Percentiles rank a stretch among this genome's conserved stretches.
Evolutionary conservation across 2,329 filamentous ascomycete genomes (phyloP).

Genomic region (Sordariomycetes sp.): DNA sequence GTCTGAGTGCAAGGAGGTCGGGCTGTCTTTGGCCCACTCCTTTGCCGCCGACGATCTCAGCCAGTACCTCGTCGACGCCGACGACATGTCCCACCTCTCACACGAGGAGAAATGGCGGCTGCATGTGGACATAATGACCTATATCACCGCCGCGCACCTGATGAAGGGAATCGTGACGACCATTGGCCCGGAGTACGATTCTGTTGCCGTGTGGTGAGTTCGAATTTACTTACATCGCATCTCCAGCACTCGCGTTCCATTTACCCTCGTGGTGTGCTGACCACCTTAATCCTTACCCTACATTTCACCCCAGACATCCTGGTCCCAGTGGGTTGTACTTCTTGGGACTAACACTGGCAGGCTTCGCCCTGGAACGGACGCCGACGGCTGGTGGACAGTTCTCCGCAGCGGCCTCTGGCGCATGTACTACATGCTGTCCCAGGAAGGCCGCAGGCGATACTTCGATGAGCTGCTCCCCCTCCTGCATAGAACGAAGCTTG

Average conservation of each 20-base stretch:
- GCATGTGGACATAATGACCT: constrained; percentile 67
- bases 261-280: not conserved
- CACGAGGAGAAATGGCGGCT: constrained; percentile 64
- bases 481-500: constrained; percentile 60
- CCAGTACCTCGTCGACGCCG: constrained; percentile 63
- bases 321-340: not conserved
- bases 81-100: constrained; percentile 52
- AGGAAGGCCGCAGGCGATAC: constrained; percentile 63
- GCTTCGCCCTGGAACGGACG: constrained; percentile 65
- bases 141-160: constrained; percentile 65
- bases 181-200: constrained; percentile 66
- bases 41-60: constrained; percentile 67
- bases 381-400: constrained; percentile 62
- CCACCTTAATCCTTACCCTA: not conserved
- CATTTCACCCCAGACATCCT: too few species aligned
- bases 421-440: constrained; percentile 61
- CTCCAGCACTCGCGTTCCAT: not conserved
- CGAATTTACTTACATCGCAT: not conserved
- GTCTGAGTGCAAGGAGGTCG: constrained; percentile 61
- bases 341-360: constrained; percentile 25
- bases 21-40: constrained; percentile 61
- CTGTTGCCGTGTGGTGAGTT: constrained; percentile 67
- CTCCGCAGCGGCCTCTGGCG: constrained; percentile 70
- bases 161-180: constrained; percentile 65
- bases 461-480: constrained; percentile 68